Conservation (phyloP, 169 alveolate genomes). For the Babesia sp. region DNA sequence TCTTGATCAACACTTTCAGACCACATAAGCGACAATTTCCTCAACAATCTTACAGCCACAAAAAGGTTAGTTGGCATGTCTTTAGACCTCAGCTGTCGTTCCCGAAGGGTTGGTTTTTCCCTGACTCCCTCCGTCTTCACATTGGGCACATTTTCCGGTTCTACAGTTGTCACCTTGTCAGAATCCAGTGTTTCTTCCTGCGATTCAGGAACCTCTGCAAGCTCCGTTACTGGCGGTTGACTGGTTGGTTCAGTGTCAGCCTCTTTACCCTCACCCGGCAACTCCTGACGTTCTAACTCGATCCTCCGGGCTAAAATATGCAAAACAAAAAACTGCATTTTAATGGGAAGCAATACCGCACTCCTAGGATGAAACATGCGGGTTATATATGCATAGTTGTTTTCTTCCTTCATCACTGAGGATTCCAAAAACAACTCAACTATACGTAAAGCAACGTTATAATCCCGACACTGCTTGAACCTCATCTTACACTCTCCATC, state of each 20-base stretch:
- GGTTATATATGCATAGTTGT: not conserved
- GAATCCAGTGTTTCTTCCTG: not conserved
- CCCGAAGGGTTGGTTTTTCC: too few relatives aligned
- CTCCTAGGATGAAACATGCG: conserved; percentile 22
- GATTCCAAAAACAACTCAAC: conserved; percentile 7
- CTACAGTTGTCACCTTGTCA: not conserved
- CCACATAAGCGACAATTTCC: conserved; percentile 1
- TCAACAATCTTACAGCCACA: not conserved
- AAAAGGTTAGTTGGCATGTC: too few relatives aligned
- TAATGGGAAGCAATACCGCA: not conserved
- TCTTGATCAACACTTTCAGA: not conserved
- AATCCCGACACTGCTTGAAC: not conserved
- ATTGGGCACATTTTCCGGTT: not conserved
- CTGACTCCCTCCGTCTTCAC: not conserved
- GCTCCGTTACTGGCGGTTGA: not conserved
- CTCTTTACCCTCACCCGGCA: not conserved
- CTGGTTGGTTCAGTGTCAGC: not conserved
- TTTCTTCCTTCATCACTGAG: not conserved
- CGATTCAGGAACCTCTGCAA: not conserved
- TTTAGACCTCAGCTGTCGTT: not conserved
- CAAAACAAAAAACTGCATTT: conserved; percentile 9
- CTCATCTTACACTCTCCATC: not conserved
- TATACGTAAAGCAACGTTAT: not conserved
- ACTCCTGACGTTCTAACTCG: not conserved
- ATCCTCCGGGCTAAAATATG: not conserved